These are phyloP conservation scores for Pythium utonaiense DNA, from an alignment of 352 stramenopile genomes.

Conservation along the genomic window DNA sequence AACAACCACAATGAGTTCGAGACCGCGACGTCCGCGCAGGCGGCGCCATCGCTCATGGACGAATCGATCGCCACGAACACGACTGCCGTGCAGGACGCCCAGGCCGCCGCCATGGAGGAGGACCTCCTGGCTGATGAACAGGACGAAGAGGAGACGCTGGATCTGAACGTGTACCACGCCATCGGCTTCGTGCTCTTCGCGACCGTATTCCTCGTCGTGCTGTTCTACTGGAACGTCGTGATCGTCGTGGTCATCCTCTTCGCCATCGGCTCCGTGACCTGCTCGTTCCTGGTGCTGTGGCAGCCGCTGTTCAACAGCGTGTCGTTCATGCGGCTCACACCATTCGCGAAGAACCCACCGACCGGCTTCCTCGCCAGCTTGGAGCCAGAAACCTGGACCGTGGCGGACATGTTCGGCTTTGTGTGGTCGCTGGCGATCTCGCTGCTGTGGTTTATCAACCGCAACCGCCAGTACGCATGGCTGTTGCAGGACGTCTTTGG, in stretches of 20 bases:
- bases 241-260: constrained; percentile 77
- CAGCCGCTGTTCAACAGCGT: constrained; percentile 47
- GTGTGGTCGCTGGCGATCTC: constrained; percentile 46
- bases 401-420: constrained; percentile 85
- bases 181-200: constrained; percentile 89
- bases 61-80: constrained; percentile 3
- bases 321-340: constrained; percentile 29
- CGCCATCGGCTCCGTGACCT: constrained; percentile 51
- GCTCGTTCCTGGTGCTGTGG: constrained; percentile 56
- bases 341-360: constrained; percentile 23
- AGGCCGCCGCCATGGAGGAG: constrained; percentile 34
- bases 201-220: constrained; percentile 85
- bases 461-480: constrained; percentile 84
- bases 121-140: constrained; percentile 53
- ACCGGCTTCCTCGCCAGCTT: constrained; percentile 38
- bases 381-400: constrained; percentile 59
- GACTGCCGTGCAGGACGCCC: constrained; percentile 15
- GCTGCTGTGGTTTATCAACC: constrained; percentile 69
- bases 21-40: background rate
- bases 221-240: constrained; percentile 88
- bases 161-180: constrained; percentile 87
- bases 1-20: constrained; percentile 35
- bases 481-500: constrained; percentile 93
- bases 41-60: constrained; percentile 22
- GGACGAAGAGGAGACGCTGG: constrained; percentile 78